phyloP scores from a whole-genome alignment of 2,329 filamentous ascomycete species.

The Ophiostoma sp. region DNA sequence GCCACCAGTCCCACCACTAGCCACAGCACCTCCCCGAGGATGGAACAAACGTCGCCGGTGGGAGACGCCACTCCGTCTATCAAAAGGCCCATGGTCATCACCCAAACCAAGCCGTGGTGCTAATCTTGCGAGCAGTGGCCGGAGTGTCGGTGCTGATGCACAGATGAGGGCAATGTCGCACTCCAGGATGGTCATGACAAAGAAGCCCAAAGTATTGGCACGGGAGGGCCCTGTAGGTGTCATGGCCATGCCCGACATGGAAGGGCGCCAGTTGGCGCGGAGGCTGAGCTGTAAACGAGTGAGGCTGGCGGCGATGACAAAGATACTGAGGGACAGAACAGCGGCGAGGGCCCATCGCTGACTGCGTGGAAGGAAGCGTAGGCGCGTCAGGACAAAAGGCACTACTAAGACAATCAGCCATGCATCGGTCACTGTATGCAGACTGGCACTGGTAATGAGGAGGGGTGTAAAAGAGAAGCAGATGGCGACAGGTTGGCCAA shows the following conservation, averaged over 20 bases:
- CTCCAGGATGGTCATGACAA: constrained; percentile 42
- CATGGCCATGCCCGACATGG: not conserved
- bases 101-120: constrained; percentile 33
- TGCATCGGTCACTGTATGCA: constrained; percentile 50
- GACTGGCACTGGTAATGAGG: constrained; percentile 45
- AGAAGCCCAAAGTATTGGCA: constrained; percentile 37
- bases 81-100: not conserved
- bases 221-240: constrained; percentile 13
- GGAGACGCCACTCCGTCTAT: not conserved
- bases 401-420: constrained; percentile 47
- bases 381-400: constrained; percentile 40
- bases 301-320: constrained; percentile 42
- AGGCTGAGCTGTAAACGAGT: constrained; percentile 38
- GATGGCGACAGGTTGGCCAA: constrained; percentile 36
- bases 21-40: not conserved
- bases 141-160: constrained; percentile 39
- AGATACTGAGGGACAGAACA: constrained; percentile 48
- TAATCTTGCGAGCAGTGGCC: constrained; percentile 36
- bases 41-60: not conserved
- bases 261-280: constrained; percentile 31
- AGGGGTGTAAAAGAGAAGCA: constrained; percentile 46
- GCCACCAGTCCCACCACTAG: not conserved
- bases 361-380: constrained; percentile 41
- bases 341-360: constrained; percentile 47
- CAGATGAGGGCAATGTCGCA: constrained; percentile 41